phyloP scores from a whole-genome alignment of 306 rosid species.

The Sicyos baderoa region DNA sequence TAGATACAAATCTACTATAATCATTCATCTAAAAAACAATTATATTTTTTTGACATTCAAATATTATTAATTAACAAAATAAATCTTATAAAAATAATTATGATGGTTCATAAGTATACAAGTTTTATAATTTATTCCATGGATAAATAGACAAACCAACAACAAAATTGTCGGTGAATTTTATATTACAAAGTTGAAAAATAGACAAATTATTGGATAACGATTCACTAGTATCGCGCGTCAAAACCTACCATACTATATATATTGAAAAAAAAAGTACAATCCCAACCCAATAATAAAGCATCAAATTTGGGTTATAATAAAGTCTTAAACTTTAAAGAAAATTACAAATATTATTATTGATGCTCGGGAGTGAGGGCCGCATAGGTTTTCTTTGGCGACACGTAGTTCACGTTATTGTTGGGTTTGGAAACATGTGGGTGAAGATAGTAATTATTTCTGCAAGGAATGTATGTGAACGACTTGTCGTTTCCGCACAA shows the following conservation, averaged over 20 bases:
- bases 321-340: no score
- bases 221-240: no score
- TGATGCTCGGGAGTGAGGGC: background rate
- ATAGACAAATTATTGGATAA: no score
- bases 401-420: background rate
- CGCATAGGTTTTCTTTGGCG: background rate
- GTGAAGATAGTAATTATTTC: background rate
- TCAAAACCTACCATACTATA: background rate
- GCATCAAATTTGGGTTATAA: background rate
- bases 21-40: no score
- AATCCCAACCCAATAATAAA: background rate
- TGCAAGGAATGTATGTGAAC: constrained; percentile 38
- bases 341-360: background rate
- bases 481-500: constrained; percentile 24
- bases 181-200: background rate
- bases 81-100: no score
- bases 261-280: background rate
- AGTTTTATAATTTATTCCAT: no score
- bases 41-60: no score
- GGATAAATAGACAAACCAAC: no score
- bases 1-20: no score
- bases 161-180: background rate
- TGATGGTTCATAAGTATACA: no score
- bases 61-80: no score
- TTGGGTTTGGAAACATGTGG: constrained; percentile 4